Conservation (phyloP, 306 rosid species). For the Carpinus fangiana region DNA sequence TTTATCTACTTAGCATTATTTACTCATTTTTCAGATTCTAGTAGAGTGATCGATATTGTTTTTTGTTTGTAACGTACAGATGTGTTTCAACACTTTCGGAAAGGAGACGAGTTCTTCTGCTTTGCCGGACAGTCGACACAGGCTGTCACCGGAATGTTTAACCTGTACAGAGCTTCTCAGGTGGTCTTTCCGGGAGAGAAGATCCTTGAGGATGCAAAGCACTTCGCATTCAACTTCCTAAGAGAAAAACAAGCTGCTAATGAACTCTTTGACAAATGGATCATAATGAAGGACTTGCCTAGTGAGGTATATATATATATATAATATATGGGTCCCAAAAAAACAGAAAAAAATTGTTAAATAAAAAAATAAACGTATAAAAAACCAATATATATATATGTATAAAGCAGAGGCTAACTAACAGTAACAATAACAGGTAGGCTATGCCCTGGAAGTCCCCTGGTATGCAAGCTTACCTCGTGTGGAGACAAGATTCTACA, state of each 20-base stretch:
- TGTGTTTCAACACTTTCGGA: slow-evolving; percentile 76
- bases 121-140: slow-evolving; percentile 68
- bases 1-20: background rate
- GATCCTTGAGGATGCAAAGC: slow-evolving; percentile 64
- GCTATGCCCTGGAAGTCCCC: slow-evolving; percentile 76
- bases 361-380: too few species aligned
- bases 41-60: background rate
- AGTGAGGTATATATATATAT: slow-evolving; percentile 54
- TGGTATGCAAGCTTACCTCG: slow-evolving; percentile 79
- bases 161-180: slow-evolving; percentile 69
- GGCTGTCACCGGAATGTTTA: slow-evolving; percentile 88
- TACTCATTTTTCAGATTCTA: background rate
- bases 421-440: slow-evolving; percentile 46
- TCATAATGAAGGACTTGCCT: slow-evolving; percentile 70
- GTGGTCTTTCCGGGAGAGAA: slow-evolving; percentile 66
- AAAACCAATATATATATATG: too few species aligned
- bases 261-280: slow-evolving; percentile 85
- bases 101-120: slow-evolving; percentile 72
- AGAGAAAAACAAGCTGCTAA: slow-evolving; percentile 54
- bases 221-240: slow-evolving; percentile 58
- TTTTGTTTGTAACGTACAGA: slow-evolving; percentile 42
- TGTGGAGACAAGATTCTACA: slow-evolving; percentile 72
- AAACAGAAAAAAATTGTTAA: too few species aligned
- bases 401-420: background rate
- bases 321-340: too few species aligned